Evolutionary conservation across 306 rosid genomes (phyloP), one percentile per base, ranked within the genome.

Genomic region (Cucumis cinereus): DNA sequence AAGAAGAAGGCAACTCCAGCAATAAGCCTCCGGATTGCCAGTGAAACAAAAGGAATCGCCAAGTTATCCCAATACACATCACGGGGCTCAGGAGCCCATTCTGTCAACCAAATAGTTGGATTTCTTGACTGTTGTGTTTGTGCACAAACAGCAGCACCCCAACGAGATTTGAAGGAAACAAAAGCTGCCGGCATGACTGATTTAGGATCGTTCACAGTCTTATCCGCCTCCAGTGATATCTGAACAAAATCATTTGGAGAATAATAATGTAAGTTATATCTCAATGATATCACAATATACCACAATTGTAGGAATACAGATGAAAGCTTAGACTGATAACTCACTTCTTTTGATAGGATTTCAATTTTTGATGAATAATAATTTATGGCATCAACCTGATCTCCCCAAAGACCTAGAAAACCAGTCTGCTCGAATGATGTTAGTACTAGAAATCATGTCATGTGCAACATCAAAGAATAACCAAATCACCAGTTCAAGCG

Each of bases 61-160:
- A 94, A 81, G 88, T 89, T 94, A 82, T 94, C 90, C 99, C 99
- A 94, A 82, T 78, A 92, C 30, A 94, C 80, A 78, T 94, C 99
- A 64, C 99, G 91, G 45, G 98, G 95, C 79, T 94, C 99, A 0
- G 97, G 97, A 71, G 99, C 99, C 97, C 99, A 90, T 79, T 94
- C 95, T 28, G 99, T 94, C 84, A 94, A 83, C 99, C 99, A 94
- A 58, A 77, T 22, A 9, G 96, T 90, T 14, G 99, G 99, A 77
- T 94, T 90, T 85, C 97, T 94, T 11, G 92, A 43, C 63, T 91
- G 97, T 58, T 94, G 95, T 68, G 99, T 92, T 76, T 94, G 98
- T 77, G 99, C 96, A 79, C 97, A 94, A 74, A 94, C 99, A 60
- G 99, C 95, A 2, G 99, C 96, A 28, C 83, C 97, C 99, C 99